Evolutionary conservation across 306 rosid species (phyloP).

Genomic region (Malus sieversii): DNA sequence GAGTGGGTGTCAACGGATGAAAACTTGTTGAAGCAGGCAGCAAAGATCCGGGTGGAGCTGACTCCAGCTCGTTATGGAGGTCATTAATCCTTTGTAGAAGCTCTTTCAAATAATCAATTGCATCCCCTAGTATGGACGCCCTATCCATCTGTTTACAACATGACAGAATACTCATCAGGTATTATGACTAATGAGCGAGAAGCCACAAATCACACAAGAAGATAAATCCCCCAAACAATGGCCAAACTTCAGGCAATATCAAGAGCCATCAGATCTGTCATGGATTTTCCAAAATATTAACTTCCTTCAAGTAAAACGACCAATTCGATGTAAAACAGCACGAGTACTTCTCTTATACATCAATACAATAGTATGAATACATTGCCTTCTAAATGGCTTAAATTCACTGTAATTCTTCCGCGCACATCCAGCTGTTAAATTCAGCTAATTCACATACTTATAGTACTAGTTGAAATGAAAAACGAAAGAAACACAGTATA

Average conservation of each 20-base stretch:
- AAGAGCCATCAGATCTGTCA: not conserved
- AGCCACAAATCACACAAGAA: not conserved
- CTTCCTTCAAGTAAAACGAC: not conserved
- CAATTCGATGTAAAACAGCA: no score
- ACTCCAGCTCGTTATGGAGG: slow-evolving; percentile 77
- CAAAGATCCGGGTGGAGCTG: slow-evolving; percentile 57
- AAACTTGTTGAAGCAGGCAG: slow-evolving; percentile 52
- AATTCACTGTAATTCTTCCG: no score
- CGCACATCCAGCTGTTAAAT: no score
- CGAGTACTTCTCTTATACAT: no score
- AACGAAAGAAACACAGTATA: no score
- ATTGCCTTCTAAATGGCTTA: no score
- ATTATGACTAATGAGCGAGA: not conserved
- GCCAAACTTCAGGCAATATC: not conserved
- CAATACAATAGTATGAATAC: no score
- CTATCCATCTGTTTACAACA: slow-evolving; percentile 68
- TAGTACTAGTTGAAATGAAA: no score
- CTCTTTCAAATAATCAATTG: slow-evolving; percentile 89
- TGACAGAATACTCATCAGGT: not conserved
- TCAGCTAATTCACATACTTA: no score
- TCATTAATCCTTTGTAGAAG: slow-evolving; percentile 77
- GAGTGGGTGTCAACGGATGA: slow-evolving; percentile 78
- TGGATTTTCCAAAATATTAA: not conserved
- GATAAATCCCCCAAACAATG: not conserved
- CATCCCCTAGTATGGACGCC: slow-evolving; percentile 95